Evolutionary conservation across 257 asterid species (phyloP).

Genomic region (Solanum megistacrolobum): DNA sequence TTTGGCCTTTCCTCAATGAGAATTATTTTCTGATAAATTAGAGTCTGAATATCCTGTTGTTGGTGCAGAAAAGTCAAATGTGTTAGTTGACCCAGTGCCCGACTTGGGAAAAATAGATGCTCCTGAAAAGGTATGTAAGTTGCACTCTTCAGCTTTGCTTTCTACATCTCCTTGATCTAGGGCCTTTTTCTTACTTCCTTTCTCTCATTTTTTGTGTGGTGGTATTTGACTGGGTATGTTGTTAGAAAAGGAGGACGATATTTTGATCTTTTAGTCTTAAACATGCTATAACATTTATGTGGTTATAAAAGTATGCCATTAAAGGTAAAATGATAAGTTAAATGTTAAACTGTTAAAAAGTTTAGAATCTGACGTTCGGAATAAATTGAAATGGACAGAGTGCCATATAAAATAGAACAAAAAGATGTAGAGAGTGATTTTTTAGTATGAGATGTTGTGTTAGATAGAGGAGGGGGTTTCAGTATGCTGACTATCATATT

Average conservation of each 20-base stretch:
- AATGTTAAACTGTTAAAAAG: not conserved
- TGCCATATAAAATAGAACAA: not conserved
- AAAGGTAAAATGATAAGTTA: not conserved
- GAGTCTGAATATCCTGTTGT: slow-evolving; percentile 16
- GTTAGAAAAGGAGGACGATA: not conserved
- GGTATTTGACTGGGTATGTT: not conserved
- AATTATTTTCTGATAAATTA: slow-evolving; percentile 21
- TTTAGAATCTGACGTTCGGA: not conserved
- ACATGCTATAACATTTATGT: not conserved
- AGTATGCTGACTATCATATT: not conserved
- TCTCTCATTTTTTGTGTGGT: not conserved
- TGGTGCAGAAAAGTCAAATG: slow-evolving; percentile 20
- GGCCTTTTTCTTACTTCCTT: not conserved
- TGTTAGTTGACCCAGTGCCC: slow-evolving; percentile 14
- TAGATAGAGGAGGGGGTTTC: not conserved
- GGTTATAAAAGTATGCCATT: not conserved
- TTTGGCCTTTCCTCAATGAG: not conserved
- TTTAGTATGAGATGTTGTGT: not conserved
- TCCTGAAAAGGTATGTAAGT: slow-evolving; percentile 37
- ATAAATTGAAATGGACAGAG: not conserved
- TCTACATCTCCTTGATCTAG: not conserved
- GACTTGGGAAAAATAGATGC: slow-evolving; percentile 23
- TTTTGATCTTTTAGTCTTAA: not conserved
- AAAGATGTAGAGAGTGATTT: not conserved
- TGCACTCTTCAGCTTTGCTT: not conserved